Conservation (phyloP, 164 flowering plant genomes). For the Tetrastigma voinierianum region DNA sequence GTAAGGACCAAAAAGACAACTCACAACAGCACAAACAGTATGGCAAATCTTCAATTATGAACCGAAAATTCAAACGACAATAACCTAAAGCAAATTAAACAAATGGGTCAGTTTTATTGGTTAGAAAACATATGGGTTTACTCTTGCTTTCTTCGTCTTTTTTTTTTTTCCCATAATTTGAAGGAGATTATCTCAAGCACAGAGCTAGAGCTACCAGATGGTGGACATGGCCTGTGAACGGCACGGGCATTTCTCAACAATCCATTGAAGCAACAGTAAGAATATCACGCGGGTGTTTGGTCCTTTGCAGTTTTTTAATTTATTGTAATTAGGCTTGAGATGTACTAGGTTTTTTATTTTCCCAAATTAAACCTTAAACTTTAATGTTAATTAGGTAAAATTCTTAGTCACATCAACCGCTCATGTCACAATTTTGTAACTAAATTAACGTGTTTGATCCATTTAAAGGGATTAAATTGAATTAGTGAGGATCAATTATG, state of each 20-base stretch:
- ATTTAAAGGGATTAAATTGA: too few species aligned
- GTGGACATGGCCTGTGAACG: slow-evolving; percentile 20
- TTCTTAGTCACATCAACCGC: too few species aligned
- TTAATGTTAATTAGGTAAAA: too few species aligned
- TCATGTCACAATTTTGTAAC: too few species aligned
- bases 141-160: slow-evolving; percentile 43
- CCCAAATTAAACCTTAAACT: too few species aligned
- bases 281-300: too few species aligned
- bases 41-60: slow-evolving; percentile 5
- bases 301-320: too few species aligned
- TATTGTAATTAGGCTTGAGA: too few species aligned
- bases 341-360: too few species aligned
- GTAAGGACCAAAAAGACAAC: slow-evolving; percentile 10
- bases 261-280: slow-evolving; percentile 16
- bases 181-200: slow-evolving; percentile 11
- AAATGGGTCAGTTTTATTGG: slow-evolving; percentile 10
- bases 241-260: slow-evolving; percentile 13
- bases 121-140: slow-evolving; percentile 18
- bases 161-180: slow-evolving; percentile 32
- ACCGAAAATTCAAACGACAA: neutral
- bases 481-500: too few species aligned
- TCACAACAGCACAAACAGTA: slow-evolving; percentile 5
- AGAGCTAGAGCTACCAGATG: slow-evolving; percentile 17
- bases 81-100: slow-evolving; percentile 4
- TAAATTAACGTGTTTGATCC: too few species aligned